phyloP scores from a whole-genome alignment of 495 filamentous ascomycete genomes.

The Bryoglossum gracile region DNA sequence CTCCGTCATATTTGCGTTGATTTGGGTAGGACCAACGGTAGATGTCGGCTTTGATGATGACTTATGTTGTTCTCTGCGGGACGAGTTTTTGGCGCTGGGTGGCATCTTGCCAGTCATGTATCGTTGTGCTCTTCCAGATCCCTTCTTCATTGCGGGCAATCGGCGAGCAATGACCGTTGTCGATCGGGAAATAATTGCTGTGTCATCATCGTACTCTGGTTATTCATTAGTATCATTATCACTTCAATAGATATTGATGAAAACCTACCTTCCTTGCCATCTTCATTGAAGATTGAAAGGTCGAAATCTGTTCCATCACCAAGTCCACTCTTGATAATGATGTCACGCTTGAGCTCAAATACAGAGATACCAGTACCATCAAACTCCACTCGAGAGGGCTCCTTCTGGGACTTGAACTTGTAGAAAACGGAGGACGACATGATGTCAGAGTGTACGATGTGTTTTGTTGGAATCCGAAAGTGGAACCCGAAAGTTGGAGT shows the following conservation, averaged over 20 bases:
- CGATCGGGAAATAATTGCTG: conserved; percentile 86
- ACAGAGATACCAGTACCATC: conserved; percentile 98
- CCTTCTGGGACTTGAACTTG: conserved; percentile 99
- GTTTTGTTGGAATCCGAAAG: conserved; percentile 19
- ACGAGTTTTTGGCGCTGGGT: conserved; percentile 71
- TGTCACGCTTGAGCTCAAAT: conserved; percentile 97
- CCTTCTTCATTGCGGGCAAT: conserved; percentile 65
- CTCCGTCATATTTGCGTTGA: conserved; percentile 71
- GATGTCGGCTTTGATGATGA: conserved; percentile 27
- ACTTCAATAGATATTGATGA: neutral
- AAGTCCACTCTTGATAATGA: conserved; percentile 84
- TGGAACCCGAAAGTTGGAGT: conserved; percentile 10
- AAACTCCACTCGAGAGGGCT: conserved; percentile 88
- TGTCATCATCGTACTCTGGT: conserved; percentile 93
- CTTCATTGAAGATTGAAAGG: conserved; percentile 83
- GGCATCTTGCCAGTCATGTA: conserved; percentile 98
- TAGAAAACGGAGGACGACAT: conserved; percentile 99
- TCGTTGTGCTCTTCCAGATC: conserved; percentile 81
- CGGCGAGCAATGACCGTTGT: conserved; percentile 88
- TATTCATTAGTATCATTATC: conserved; percentile 22
- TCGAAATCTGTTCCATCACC: conserved; percentile 98
- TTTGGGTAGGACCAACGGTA: conserved; percentile 49
- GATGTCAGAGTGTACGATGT: conserved; percentile 35
- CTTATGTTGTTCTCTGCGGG: conserved; percentile 55
- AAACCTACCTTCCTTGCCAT: conserved; percentile 79